phyloP scores from a whole-genome alignment of 208 protist genomes.

The Leishmania mexicana region DNA sequence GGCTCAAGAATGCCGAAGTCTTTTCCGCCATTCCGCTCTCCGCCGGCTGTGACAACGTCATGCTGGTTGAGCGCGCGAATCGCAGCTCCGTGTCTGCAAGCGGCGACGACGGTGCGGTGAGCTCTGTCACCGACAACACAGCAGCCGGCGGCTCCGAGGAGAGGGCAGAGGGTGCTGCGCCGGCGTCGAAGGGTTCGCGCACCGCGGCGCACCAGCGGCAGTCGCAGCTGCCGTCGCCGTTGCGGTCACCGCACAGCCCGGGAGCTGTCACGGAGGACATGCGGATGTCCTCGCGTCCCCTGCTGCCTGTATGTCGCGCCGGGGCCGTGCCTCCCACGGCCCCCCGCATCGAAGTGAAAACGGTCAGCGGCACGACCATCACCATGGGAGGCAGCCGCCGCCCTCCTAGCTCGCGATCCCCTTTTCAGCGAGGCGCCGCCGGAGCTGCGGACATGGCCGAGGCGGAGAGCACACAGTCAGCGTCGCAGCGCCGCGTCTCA shows the following conservation, averaged over 20 bases:
- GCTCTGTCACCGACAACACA: neutral
- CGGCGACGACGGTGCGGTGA: neutral
- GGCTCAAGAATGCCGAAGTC: slow-evolving; percentile 66
- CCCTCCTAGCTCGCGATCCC: neutral
- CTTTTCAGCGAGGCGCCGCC: neutral
- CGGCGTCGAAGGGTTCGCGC: neutral
- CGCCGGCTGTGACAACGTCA: slow-evolving; percentile 57
- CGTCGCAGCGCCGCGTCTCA: slow-evolving; percentile 9
- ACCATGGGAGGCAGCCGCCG: neutral
- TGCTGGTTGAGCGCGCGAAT: slow-evolving; percentile 44
- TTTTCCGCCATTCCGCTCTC: slow-evolving; percentile 65
- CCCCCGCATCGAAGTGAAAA: slow-evolving; percentile 9
- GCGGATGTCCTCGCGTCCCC: neutral
- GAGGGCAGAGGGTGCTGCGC: neutral
- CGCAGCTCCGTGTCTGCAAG: neutral
- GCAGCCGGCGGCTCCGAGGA: neutral
- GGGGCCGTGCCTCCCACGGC: slow-evolving; percentile 6
- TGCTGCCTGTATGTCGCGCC: slow-evolving; percentile 12
- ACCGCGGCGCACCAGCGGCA: neutral
- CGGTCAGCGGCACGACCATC: neutral
- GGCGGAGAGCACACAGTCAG: too few species aligned
- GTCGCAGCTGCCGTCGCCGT: neutral
- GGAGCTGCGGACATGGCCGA: neutral
- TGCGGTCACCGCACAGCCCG: neutral
- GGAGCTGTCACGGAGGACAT: neutral